phyloP scores from a whole-genome alignment of 2,329 filamentous ascomycete genomes.

The Dactylellina leptospora region DNA sequence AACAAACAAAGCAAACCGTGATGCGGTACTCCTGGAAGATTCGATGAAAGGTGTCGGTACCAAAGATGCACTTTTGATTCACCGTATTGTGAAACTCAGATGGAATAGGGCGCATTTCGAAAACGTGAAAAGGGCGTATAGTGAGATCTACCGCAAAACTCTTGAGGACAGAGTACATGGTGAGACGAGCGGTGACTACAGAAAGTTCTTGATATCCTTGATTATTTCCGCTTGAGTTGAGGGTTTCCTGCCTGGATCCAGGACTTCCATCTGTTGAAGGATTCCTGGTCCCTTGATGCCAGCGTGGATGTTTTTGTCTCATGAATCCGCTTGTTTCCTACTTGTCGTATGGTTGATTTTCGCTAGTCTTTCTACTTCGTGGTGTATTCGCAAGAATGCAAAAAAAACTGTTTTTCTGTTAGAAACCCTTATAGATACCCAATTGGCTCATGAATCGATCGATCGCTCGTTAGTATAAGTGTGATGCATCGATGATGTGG shows the following conservation, averaged over 20 bases:
- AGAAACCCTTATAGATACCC: not conserved
- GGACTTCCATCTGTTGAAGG: too few relatives aligned
- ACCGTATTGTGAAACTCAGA: constrained; percentile 78
- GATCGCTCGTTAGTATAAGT: too few relatives aligned
- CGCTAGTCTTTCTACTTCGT: not conserved
- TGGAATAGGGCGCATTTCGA: constrained; percentile 81
- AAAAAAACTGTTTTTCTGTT: not conserved
- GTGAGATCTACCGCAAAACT: constrained; percentile 73
- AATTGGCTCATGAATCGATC: too few relatives aligned
- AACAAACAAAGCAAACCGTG: constrained; percentile 68
- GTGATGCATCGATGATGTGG: too few relatives aligned
- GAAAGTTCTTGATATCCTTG: constrained; percentile 76
- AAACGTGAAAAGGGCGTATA: constrained; percentile 80
- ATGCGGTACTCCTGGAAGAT: constrained; percentile 80
- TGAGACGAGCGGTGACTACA: constrained; percentile 87
- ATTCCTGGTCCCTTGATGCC: too few relatives aligned
- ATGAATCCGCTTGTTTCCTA: not conserved
- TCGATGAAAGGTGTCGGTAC: constrained; percentile 88
- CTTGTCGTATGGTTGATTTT: not conserved
- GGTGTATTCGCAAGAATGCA: constrained; percentile 7
- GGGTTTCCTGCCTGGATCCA: not conserved
- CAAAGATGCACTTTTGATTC: constrained; percentile 80
- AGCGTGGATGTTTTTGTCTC: not conserved
- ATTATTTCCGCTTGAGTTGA: not conserved
- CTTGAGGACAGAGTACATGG: constrained; percentile 75